A percentile compares a stretch with the other conserved stretches of the same genome.
Evolutionary conservation across 345 rosid species (phyloP).

Genomic region (Salix viminalis): DNA sequence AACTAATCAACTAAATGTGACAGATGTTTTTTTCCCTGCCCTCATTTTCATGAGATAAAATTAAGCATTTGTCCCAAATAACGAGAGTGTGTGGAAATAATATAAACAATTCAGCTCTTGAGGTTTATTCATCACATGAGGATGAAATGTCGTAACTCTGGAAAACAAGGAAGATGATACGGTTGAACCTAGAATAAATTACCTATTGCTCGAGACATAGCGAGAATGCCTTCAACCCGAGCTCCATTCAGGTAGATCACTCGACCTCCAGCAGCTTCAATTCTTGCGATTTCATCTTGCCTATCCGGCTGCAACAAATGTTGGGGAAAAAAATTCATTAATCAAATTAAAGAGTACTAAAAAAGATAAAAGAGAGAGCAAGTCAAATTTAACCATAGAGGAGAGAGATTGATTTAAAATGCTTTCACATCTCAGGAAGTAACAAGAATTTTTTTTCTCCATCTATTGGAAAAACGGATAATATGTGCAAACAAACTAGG

Average conservation of each 20-base stretch:
- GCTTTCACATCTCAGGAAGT: background rate
- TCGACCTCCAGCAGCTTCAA: constrained; percentile 65
- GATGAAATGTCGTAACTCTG: background rate
- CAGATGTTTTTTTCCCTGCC: background rate
- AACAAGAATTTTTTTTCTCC: background rate
- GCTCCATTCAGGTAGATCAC: constrained; percentile 55
- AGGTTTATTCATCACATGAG: background rate
- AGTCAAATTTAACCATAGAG: background rate
- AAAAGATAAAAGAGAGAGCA: background rate
- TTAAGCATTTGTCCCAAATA: background rate
- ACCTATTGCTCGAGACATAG: constrained; percentile 91
- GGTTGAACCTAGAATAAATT: constrained; percentile 14
- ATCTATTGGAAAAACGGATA: background rate
- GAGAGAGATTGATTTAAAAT: background rate
- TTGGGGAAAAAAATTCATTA: background rate
- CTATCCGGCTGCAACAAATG: constrained; percentile 62
- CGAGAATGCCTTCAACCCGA: constrained; percentile 79
- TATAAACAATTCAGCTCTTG: background rate
- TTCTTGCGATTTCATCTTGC: constrained; percentile 68
- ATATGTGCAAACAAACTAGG: background rate
- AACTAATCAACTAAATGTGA: background rate
- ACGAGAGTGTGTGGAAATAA: background rate
- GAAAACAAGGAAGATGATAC: background rate
- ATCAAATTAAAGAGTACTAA: background rate
- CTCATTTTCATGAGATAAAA: background rate